Evolutionary conservation across 2,329 filamentous ascomycete genomes (phyloP), one percentile per base, ranked within the genome.

Genomic region (Microdochium nivale): DNA sequence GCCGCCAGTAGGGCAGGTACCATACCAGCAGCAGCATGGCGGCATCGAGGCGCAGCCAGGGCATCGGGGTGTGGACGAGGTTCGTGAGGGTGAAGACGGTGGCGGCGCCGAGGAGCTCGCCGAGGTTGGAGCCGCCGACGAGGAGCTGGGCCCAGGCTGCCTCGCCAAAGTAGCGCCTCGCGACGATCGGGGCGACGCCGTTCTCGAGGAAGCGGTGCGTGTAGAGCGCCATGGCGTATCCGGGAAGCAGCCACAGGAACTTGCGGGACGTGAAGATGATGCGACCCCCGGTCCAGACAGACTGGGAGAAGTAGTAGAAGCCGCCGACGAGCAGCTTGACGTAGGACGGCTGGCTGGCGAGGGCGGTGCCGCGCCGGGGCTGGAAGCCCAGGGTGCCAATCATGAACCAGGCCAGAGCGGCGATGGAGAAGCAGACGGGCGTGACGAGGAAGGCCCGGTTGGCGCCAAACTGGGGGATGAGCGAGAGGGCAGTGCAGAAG

Each of bases 361-460:
- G 50, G 10, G 53, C 53, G 16, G 65, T 53, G 7, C 58, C 54
- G 24, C 61, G 59, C 19, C 66, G 27, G 11, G 27, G 27, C 11
- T 11, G 61, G 53, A 68, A 66, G 47, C 65, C 63, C 23, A 70
- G 63, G 48, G 72, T 67, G n/a, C 63, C 63, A 52, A 78, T 69
- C 59, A 75, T 75, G 60, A 67, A 73, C 73, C 74, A 78, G 5
- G 67, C 54, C 23, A 65, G 55, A 7, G 70, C 67, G n/a, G 70
- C 68, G 30, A 65, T 51, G 7, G 64, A 55, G 58, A 76, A 78
- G 62, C 70, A 73, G 30, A 77, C 66, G 1, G 75, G 75, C 0
- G 74, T 75, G 56, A 78, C 69, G 54, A 77, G 68, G 62, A 77
- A 77, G 43, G 73, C 71, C 52, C 70, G 72, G 63, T 77, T 78